Base-by-base conservation (phyloP, 1,139 yeast species). In the Zhuliangozyma blackwelliae region DNA sequence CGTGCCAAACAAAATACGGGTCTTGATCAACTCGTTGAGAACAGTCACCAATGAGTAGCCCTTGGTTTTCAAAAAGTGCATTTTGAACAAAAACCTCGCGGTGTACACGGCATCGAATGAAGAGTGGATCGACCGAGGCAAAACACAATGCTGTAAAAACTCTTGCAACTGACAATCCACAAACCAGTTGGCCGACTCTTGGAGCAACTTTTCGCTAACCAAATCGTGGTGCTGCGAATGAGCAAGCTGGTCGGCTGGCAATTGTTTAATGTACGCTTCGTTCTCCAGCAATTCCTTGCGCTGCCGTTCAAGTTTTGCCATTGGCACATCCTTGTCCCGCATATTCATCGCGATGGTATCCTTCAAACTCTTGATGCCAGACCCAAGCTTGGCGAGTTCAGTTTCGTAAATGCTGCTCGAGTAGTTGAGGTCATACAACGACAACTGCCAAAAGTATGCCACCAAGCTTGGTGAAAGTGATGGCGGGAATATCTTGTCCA, bases 71-170 rank as follows among this genome's bases (percentile, higher is more conserved):
- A 70, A 44, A 0, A 62, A 54, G 41, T 81, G 78, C 11, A 81
- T 49, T 33, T 60, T 61, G 43, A 77, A 72, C 3, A 87, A 48
- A 52, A 89, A 87, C 39, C 72, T 66, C 1, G 88, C 79, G 31
- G 81, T 63, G 53, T 65, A 89, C 1, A 84, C 71, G 0, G 97
- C 96, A 62, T 90, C 98, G 44, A 82, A 76, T 0, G 96, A 82
- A 0, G 97, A 86, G 47, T 83, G 88, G 3, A 83, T 57, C 3
- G 82, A 74, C 48, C 97, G 69, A 11, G 96, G 97, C 13, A 89
- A 59, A 5, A 88, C 51, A 57, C 96, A 87, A 37, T 62, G 61
- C 42, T 83, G 82, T 27, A 87, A 53, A 39, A 88, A 70, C 11
- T 37, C 36, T 25, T 39, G 38, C 23, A 42, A 21, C 33, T 39